Evolutionary conservation across 176 grass and related monocot genomes (phyloP).

Genomic region (Carex littledalei): DNA sequence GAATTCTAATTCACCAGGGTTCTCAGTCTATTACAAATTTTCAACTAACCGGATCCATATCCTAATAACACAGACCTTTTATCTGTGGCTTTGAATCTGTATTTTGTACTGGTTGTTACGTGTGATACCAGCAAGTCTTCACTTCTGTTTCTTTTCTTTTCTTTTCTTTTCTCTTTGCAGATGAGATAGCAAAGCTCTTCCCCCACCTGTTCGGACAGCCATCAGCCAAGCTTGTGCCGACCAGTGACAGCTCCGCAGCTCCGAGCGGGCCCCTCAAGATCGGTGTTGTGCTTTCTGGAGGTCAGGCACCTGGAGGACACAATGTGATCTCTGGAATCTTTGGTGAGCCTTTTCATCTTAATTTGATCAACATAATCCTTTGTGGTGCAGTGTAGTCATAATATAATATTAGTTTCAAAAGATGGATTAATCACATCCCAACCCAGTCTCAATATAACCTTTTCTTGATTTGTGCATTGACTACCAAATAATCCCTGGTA

Average conservation of each 20-base stretch:
- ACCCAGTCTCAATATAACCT: no score
- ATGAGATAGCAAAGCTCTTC: slow-evolving; percentile 95
- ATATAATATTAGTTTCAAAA: not conserved
- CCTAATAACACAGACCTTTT: not conserved
- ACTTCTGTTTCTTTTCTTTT: no score
- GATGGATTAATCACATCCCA: not conserved
- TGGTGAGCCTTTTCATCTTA: slow-evolving; percentile 33
- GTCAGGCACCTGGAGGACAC: slow-evolving; percentile 86
- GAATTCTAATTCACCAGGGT: no score
- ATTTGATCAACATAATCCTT: not conserved
- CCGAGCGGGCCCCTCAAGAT: slow-evolving; percentile 48
- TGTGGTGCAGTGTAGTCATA: not conserved
- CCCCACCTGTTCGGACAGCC: slow-evolving; percentile 78
- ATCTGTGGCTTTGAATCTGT: no score
- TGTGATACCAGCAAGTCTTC: no score
- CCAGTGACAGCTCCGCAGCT: slow-evolving; percentile 13
- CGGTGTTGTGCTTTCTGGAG: slow-evolving; percentile 83
- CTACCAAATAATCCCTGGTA: no score
- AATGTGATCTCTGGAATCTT: slow-evolving; percentile 99
- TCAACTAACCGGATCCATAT: not conserved
- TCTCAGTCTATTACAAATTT: no score
- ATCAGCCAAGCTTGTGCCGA: slow-evolving; percentile 51
- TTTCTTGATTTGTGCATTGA: no score
- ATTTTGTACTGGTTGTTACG: no score
- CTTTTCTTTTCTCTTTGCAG: slow-evolving; percentile 14